Conservation (phyloP, 2,329 filamentous ascomycete species). For the Helotiales sp. region DNA sequence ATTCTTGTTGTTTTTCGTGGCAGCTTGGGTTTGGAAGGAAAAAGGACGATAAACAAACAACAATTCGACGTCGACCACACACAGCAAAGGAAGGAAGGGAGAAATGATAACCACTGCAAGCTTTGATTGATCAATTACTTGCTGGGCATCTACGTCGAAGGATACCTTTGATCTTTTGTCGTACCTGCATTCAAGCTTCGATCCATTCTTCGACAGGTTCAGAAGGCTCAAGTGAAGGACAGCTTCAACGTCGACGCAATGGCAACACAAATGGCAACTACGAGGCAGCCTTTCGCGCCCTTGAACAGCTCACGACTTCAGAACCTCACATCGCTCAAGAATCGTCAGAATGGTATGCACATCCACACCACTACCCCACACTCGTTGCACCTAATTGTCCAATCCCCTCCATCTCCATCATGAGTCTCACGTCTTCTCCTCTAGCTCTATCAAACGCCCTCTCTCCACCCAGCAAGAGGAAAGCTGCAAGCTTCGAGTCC, state of each 20-base stretch:
- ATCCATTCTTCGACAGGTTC: background rate
- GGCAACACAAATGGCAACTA: conserved; percentile 32
- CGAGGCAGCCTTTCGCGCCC: conserved; percentile 72
- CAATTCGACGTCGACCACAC: too few species aligned
- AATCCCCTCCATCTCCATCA: too few species aligned
- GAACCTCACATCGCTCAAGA: conserved; percentile 72
- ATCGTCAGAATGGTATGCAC: conserved; percentile 68
- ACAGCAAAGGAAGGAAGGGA: background rate
- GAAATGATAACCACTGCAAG: background rate
- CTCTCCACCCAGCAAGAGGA: conserved; percentile 51
- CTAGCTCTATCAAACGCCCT: conserved; percentile 22
- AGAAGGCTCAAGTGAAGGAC: background rate
- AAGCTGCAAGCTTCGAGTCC: conserved; percentile 50
- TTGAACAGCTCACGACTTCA: conserved; percentile 70
- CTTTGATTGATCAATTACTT: background rate
- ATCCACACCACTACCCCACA: conserved; percentile 1
- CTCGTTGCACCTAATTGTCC: conserved; percentile 31
- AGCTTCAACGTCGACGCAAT: conserved; percentile 17
- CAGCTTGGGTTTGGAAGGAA: too few species aligned
- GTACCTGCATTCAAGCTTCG: background rate
- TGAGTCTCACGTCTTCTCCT: conserved; percentile 26
- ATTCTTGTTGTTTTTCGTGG: background rate
- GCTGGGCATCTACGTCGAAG: background rate
- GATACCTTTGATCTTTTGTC: background rate
- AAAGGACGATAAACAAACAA: background rate